Percentiles rank a stretch among this genome's conserved stretches.
phyloP scores from a whole-genome alignment of 2,329 filamentous ascomycete genomes.

The Emergomyces pasteurianus region DNA sequence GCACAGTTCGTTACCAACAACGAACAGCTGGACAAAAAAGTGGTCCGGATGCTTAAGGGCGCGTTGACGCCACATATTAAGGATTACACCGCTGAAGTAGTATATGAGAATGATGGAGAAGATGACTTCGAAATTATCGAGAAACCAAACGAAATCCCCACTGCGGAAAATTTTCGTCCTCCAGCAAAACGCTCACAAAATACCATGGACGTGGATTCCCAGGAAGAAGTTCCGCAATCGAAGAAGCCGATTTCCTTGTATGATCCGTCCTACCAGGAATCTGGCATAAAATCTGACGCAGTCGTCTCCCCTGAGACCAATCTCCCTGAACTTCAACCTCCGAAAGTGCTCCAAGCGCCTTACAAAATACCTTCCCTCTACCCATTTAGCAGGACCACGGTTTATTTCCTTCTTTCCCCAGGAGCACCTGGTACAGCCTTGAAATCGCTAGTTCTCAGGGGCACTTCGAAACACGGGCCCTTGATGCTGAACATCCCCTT shows the following conservation, averaged over 20 bases:
- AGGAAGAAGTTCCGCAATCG: conserved; percentile 15
- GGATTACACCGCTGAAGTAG: conserved; percentile 52
- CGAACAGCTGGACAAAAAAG: conserved; percentile 57
- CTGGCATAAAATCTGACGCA: conserved; percentile 11
- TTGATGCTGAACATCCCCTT: conserved; percentile 55
- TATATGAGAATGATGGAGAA: conserved; percentile 35
- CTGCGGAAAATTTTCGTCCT: background rate
- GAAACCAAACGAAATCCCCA: conserved; percentile 26
- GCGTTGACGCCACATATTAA: conserved; percentile 54
- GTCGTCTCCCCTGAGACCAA: conserved; percentile 18
- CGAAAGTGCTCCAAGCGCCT: conserved; percentile 54
- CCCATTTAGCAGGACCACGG: conserved; percentile 52
- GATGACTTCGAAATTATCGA: conserved; percentile 52
- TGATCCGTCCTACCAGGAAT: conserved; percentile 36
- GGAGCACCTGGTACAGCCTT: conserved; percentile 36
- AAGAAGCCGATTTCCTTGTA: conserved; percentile 47
- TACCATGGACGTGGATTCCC: conserved; percentile 10
- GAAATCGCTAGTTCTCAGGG: conserved; percentile 47
- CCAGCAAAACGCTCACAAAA: background rate
- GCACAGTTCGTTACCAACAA: conserved; percentile 49
- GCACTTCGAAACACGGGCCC: conserved; percentile 45
- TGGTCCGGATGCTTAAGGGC: conserved; percentile 63
- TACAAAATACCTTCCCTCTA: conserved; percentile 52
- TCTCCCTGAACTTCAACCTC: conserved; percentile 41
- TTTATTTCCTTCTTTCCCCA: conserved; percentile 54